Evolutionary conservation across 2,329 filamentous ascomycete genomes (phyloP).

Genomic region (Neodidymelliopsis sp.): DNA sequence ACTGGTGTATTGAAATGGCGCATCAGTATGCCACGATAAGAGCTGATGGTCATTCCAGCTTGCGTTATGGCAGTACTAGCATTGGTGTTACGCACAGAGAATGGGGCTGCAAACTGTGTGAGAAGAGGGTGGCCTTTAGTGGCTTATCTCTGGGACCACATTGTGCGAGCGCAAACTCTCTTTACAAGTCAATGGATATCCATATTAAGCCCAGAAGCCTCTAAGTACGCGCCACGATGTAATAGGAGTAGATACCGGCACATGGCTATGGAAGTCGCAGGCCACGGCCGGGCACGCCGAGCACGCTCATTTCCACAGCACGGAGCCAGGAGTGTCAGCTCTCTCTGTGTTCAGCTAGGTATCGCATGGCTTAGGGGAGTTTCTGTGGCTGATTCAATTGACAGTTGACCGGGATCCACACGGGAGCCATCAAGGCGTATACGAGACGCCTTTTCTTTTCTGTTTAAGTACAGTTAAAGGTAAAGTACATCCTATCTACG

Average conservation of each 20-base stretch:
- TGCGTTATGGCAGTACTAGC: too few relatives aligned
- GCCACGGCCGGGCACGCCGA: conserved; percentile 4
- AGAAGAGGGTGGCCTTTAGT: too few relatives aligned
- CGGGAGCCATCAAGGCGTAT: neutral
- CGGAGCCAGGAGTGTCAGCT: neutral
- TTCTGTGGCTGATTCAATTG: conserved; percentile 1
- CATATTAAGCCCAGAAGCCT: too few relatives aligned
- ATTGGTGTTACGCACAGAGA: too few relatives aligned
- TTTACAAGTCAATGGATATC: too few relatives aligned
- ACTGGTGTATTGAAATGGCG: too few relatives aligned
- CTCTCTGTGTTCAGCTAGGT: neutral
- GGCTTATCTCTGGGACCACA: too few relatives aligned
- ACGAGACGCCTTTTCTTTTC: neutral
- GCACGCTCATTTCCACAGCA: neutral
- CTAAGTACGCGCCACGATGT: neutral
- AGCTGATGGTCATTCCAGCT: too few relatives aligned
- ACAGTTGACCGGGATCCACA: neutral
- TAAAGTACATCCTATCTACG: neutral
- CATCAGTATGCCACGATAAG: too few relatives aligned
- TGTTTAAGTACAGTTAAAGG: conserved; percentile 1
- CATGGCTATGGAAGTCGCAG: neutral
- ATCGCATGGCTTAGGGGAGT: neutral
- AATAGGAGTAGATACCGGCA: neutral
- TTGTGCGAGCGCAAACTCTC: too few relatives aligned
- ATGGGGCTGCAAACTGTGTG: too few relatives aligned